Base-by-base conservation (phyloP, 768 basidiomycete genomes). In the Tylopilus subfusipes region DNA sequence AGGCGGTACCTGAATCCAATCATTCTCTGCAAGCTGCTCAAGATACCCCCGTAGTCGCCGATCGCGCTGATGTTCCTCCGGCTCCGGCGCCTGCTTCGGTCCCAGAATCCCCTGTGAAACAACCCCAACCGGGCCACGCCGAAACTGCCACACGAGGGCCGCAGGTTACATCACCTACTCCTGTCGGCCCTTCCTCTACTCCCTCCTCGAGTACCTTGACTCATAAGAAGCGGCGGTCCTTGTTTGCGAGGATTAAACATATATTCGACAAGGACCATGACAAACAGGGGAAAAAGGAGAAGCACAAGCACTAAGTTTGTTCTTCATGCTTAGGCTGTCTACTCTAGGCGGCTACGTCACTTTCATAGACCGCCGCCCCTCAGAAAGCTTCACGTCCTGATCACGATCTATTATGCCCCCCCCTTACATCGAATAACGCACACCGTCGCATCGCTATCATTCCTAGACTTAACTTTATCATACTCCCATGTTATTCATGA, bases 191-290 rank as follows among this genome's bases (percentile, higher is more conserved):
- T 14, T 13, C 53, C 9, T 63, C 70, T 25, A 63, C 67, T 8
- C 58, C 69, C 3, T 60, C 76, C 25, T 74, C 77, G 10, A 74
- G 70, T 21, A 71, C 75, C 2, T 49, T 60, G 14, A 59, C 58
- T n/a, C 68, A 65, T 16, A 83, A 83, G 73, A 85, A 82, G 64
- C 73, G 74, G 42, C 64, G 69, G 7, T 83, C 83, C 16, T 63
- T 85, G 29, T 75, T 86, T 49, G 77, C 77, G 24, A 84, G 76
- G 60, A 63, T 76, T 48, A 84, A 80, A 63, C 63, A 75, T 38
- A 62, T 83, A 7, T 85, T 86, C 33, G 73, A 81, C 51, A 77
- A 75, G 61, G 73, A 80, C 21, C 78, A 79, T 59, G 66, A 64
- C 38, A 70, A 75, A 45, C 68, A 76, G 61, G 65, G 71, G 54